These are phyloP conservation scores for Termitomyces sp. DNA, from an alignment of 768 basidiomycete species.

Conservation along the genomic window DNA sequence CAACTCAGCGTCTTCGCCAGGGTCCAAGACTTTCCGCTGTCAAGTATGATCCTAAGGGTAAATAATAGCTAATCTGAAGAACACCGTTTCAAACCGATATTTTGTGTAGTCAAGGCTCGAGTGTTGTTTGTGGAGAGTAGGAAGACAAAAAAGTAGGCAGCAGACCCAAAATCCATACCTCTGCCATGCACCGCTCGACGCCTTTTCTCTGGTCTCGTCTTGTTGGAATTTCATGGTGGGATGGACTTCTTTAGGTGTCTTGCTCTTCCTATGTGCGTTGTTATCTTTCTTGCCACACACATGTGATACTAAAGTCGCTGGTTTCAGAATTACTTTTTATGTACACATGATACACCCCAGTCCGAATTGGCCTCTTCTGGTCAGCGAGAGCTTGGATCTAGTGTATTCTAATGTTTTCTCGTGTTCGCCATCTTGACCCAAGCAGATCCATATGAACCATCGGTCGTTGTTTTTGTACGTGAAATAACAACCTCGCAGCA, in stretches of 20 bases:
- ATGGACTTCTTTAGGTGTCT: not conserved
- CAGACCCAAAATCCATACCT: not conserved
- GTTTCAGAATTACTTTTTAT: not conserved
- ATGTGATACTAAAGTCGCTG: not conserved
- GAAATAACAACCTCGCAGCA: no score
- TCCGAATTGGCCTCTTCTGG: not conserved
- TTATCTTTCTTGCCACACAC: no score
- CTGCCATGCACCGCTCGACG: not conserved
- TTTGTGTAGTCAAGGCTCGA: slow-evolving; percentile 50
- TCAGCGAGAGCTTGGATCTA: not conserved
- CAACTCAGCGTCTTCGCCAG: slow-evolving; percentile 66
- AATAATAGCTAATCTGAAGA: slow-evolving; percentile 15
- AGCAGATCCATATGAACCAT: not conserved
- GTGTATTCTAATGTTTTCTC: no score
- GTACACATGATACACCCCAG: not conserved
- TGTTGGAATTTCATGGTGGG: not conserved
- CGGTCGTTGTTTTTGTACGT: not conserved
- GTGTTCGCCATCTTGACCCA: not conserved
- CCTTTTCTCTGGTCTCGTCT: not conserved
- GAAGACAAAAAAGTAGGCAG: slow-evolving; percentile 55
- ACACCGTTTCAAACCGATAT: not conserved
- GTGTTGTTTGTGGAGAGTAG: slow-evolving; percentile 78
- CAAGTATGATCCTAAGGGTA: slow-evolving; percentile 87
- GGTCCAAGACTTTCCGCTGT: slow-evolving; percentile 83
- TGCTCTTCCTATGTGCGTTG: not conserved